Base-by-base conservation (phyloP, 2,329 filamentous ascomycete species). In the Penicillium hordei region DNA sequence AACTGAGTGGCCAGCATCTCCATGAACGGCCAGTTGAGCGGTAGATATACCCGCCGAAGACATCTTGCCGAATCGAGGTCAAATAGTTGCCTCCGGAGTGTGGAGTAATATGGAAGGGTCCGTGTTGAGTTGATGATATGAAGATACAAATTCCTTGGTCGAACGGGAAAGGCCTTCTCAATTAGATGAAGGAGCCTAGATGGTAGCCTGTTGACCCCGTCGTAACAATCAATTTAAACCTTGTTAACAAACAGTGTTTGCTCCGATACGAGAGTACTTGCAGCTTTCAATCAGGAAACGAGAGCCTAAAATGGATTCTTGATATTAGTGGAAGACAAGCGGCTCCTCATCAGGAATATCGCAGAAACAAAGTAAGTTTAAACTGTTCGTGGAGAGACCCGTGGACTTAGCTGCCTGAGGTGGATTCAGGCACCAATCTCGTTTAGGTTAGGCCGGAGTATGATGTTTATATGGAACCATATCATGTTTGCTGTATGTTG, bases 341-440 rank as follows among this genome's bases (percentile, higher is more conserved):
- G 49, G 19, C n/a, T 46, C 44, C 31, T 46, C 44, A 17, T 21
- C 12, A 36, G 39, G 23, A 36, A 36, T 38, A 25, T 53, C 21
- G 33, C 42, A 52, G 45, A 34, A n/a, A 36, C 45, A 48, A 25
- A 46, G 39, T 36, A 39, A 40, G 21, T 55, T 50, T 43, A 50
- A 42, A 55, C 43, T 27, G 19, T 29, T 48, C 21, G 39, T 45
- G 50, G 36, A 48, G 25, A 31, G 36, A 45, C n/a, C 31, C 13
- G 31, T 33, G 36, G 25, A 45, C 33, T 27, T 29, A 49, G 52
- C 40, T 65, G 65, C 63, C 63, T 65, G 51, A 66, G 49, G 48
- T 46, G 27, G 43, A 59, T 56, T 65, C 61, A 65, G 63, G 65
- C 63, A 65, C 25, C 58, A 38, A 52, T 45, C 48, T 29, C 21